Conservation (phyloP, 768 basidiomycete genomes). For the Naematelia aurantialba region DNA sequence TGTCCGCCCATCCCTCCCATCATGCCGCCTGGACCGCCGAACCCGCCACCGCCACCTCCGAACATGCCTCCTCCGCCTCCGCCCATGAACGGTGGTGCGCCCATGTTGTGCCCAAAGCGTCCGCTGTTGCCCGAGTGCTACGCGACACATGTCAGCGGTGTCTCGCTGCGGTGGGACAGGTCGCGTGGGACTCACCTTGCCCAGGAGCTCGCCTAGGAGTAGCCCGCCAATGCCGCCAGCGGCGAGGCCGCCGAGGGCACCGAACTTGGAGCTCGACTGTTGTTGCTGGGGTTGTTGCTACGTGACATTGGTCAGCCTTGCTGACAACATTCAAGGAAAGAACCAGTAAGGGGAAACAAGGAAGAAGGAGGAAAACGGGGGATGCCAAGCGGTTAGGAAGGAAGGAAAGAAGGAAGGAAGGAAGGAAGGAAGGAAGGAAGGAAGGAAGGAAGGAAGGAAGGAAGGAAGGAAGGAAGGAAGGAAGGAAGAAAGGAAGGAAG, state of each 20-base stretch:
- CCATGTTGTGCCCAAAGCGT: conserved; percentile 17
- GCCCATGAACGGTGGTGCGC: conserved; percentile 34
- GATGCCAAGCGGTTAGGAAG: too few relatives aligned
- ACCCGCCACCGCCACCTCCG: conserved; percentile 12
- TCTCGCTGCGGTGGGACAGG: background rate
- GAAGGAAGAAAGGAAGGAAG: too few relatives aligned
- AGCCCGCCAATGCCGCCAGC: conserved; percentile 9
- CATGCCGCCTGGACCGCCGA: conserved; percentile 20
- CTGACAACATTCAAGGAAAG: too few relatives aligned
- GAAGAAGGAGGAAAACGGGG: too few relatives aligned
- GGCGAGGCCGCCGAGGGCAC: background rate
- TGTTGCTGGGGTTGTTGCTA: too few relatives aligned
- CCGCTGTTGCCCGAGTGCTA: conserved; percentile 10
- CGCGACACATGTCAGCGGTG: conserved; percentile 1
- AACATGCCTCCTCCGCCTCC: conserved; percentile 9
- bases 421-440: too few relatives aligned
- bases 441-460: too few relatives aligned
- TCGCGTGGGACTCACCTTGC: background rate
- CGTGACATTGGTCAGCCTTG: too few relatives aligned
- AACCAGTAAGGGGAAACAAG: too few relatives aligned
- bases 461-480: too few relatives aligned
- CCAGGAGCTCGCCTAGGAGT: conserved; percentile 8
- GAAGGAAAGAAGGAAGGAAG: too few relatives aligned
- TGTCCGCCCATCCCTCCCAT: conserved; percentile 13
- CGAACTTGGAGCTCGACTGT: too few relatives aligned